Evolutionary conservation across 768 basidiomycete genomes (phyloP).

Genomic region (Leccinum obscurum): DNA sequence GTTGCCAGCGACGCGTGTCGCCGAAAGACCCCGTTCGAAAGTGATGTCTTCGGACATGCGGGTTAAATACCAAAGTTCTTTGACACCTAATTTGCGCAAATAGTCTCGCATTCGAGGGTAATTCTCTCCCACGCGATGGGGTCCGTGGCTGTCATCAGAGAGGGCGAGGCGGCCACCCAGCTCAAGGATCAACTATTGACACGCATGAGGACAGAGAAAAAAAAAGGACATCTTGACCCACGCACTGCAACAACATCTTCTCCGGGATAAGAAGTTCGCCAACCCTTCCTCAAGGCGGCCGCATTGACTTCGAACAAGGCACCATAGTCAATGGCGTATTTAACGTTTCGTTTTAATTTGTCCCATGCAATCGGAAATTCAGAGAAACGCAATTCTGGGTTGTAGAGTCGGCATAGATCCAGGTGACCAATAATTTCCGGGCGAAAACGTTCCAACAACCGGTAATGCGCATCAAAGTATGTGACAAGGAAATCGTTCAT

Average conservation of each 20-base stretch:
- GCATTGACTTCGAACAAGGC: constrained; percentile 93
- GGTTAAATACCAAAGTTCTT: constrained; percentile 63
- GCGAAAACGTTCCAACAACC: constrained; percentile 63
- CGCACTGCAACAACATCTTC: constrained; percentile 72
- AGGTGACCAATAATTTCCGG: constrained; percentile 94
- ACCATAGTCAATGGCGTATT: constrained; percentile 72
- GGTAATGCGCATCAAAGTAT: constrained; percentile 88
- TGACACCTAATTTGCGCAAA: constrained; percentile 56
- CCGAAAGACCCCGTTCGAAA: constrained; percentile 35
- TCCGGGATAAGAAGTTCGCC: constrained; percentile 83
- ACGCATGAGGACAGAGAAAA: constrained; percentile 14
- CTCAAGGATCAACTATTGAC: constrained; percentile 63
- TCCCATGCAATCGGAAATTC: constrained; percentile 60
- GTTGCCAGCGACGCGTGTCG: constrained; percentile 47
- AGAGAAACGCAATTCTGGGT: constrained; percentile 57
- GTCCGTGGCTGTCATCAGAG: constrained; percentile 96
- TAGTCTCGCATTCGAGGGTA: constrained; percentile 70
- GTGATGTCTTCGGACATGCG: constrained; percentile 34
- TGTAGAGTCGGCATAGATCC: constrained; percentile 88
- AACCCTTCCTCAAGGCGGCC: constrained; percentile 90
- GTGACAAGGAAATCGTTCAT: constrained; percentile 52
- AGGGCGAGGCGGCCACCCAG: constrained; percentile 75
- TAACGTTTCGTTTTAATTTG: constrained; percentile 74
- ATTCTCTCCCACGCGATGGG: constrained; percentile 84
- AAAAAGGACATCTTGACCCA: constrained; percentile 21